Conservation (phyloP, 805 yeast species). For the Priceomyces carsonii region DNA sequence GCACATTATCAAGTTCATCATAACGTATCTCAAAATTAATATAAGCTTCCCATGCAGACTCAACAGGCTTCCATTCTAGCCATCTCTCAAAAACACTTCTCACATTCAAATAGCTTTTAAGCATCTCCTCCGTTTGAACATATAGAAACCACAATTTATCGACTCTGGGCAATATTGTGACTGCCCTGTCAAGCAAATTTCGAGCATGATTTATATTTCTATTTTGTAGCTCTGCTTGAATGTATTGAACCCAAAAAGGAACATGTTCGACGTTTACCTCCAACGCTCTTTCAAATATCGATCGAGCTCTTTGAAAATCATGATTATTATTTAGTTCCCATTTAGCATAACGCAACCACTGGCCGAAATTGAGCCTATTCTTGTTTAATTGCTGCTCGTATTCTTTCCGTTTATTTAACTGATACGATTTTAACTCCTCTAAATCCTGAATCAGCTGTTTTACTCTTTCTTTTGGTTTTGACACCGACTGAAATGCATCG, state of each 20-base stretch:
- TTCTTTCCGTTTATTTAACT: slow-evolving; percentile 74
- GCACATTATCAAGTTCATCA: slow-evolving; percentile 52
- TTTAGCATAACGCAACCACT: slow-evolving; percentile 90
- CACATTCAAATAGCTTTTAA: slow-evolving; percentile 62
- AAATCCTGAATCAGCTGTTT: slow-evolving; percentile 54
- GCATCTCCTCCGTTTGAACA: slow-evolving; percentile 77
- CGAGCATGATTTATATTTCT: slow-evolving; percentile 86
- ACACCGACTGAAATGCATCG: slow-evolving; percentile 31
- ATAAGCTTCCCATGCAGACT: slow-evolving; percentile 72
- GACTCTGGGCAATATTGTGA: slow-evolving; percentile 69
- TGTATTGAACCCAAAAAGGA: slow-evolving; percentile 84
- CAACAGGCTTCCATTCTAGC: slow-evolving; percentile 74
- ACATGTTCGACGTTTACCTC: slow-evolving; percentile 73
- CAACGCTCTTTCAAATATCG: slow-evolving; percentile 84
- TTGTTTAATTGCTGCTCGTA: slow-evolving; percentile 86
- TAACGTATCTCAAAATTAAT: slow-evolving; percentile 72
- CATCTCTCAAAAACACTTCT: slow-evolving; percentile 73
- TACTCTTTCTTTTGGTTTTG: slow-evolving; percentile 26
- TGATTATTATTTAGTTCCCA: slow-evolving; percentile 78
- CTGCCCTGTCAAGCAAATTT: slow-evolving; percentile 78
- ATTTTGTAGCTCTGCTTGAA: slow-evolving; percentile 71
- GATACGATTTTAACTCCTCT: slow-evolving; percentile 78
- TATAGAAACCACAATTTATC: slow-evolving; percentile 88
- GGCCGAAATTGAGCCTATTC: slow-evolving; percentile 77
- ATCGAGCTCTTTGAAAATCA: slow-evolving; percentile 77